Evolutionary conservation across 495 filamentous ascomycete genomes (phyloP).

Genomic region (Neurospora sublineolata): DNA sequence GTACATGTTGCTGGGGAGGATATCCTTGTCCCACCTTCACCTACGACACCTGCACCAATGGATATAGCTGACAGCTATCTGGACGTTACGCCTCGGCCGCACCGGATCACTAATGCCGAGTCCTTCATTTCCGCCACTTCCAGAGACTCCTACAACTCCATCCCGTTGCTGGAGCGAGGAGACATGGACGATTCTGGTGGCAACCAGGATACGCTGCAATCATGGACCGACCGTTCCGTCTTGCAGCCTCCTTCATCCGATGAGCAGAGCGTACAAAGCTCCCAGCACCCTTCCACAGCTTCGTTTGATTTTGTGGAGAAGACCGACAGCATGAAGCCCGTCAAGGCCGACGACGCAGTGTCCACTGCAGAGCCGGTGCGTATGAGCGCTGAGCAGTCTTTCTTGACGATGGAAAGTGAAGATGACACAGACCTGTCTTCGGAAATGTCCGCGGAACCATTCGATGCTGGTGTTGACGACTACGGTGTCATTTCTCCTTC

Average conservation of each 20-base stretch:
- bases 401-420: constrained; percentile 57
- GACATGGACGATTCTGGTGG: constrained; percentile 44
- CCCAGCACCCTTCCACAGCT: constrained; percentile 15
- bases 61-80: constrained; percentile 13
- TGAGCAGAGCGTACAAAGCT: constrained; percentile 22
- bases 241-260: constrained; percentile 26
- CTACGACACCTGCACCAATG: constrained; percentile 14
- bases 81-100: constrained; percentile 6
- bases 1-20: constrained; percentile 30
- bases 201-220: constrained; percentile 23
- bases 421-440: constrained; percentile 68
- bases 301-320: constrained; percentile 40
- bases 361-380: constrained; percentile 3
- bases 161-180: constrained; percentile 63
- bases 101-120: constrained; percentile 20
- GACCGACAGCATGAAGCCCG: constrained; percentile 32
- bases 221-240: constrained; percentile 37
- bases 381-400: constrained; percentile 41
- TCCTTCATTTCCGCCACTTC: constrained; percentile 41
- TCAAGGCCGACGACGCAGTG: constrained; percentile 16
- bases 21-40: constrained; percentile 7
- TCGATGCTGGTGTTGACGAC: constrained; percentile 37
- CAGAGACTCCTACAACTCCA: constrained; percentile 58
- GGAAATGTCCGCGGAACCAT: constrained; percentile 61
- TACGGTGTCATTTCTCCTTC: constrained; percentile 18